A percentile compares a stretch with the other conserved stretches of the same genome.
Evolutionary conservation across 208 protist genomes (phyloP).

Genomic region (Tritrichomonas musculus): DNA sequence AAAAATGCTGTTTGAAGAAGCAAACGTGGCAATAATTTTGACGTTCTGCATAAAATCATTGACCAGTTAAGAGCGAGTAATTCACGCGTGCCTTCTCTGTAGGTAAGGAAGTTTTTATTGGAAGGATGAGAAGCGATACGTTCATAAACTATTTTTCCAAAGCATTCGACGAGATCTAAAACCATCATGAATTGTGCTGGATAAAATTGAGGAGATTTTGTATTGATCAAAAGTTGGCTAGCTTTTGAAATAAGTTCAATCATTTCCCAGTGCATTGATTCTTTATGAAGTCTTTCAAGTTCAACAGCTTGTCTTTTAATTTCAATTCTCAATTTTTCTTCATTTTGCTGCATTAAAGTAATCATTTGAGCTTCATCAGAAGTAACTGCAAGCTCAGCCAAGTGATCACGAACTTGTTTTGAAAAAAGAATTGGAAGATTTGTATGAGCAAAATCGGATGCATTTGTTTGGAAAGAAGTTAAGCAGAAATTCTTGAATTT

Average conservation of each 20-base stretch:
- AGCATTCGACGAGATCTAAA: not conserved
- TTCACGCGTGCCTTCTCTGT: not conserved
- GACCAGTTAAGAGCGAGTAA: slow-evolving; percentile 3
- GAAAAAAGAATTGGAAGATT: not conserved
- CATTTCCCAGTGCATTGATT: slow-evolving; percentile 1
- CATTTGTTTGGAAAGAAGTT: not conserved
- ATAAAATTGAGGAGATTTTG: slow-evolving; percentile 24
- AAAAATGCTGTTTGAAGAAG: not conserved
- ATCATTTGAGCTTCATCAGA: not conserved
- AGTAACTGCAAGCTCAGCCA: slow-evolving; percentile 19
- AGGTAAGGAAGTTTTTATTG: not conserved
- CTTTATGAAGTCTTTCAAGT: not conserved
- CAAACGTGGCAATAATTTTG: not conserved
- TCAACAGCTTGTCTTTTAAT: not conserved
- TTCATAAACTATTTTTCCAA: slow-evolving; percentile 17
- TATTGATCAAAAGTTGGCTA: not conserved
- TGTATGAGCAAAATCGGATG: not conserved
- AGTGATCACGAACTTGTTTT: not conserved
- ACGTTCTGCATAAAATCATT: slow-evolving; percentile 7
- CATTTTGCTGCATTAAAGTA: slow-evolving; percentile 24
- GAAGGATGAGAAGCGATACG: not conserved
- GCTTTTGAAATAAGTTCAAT: not conserved
- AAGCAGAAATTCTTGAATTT: slow-evolving; percentile 24
- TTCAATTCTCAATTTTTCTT: not conserved
- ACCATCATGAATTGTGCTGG: slow-evolving; percentile 27